Evolutionary conservation across 1,284 basidiomycete genomes (phyloP).

Genomic region (Ceratobasidium sp.): DNA sequence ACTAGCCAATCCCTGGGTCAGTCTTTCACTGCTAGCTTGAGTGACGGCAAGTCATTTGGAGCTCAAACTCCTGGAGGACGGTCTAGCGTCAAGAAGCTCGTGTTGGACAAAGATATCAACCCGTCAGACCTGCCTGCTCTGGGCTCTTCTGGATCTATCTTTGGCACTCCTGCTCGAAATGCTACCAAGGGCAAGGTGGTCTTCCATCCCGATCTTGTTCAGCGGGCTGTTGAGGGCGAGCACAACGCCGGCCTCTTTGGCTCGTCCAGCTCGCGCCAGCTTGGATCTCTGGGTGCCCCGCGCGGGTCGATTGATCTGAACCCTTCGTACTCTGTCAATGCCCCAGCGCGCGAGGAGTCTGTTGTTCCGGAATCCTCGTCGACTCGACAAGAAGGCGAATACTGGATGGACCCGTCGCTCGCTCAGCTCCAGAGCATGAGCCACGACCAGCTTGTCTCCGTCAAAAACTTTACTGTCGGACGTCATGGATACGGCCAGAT

Average conservation of each 20-base stretch:
- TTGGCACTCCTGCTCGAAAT: slow-evolving; percentile 26
- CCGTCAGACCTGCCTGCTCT: slow-evolving; percentile 51
- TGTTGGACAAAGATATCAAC: slow-evolving; percentile 60
- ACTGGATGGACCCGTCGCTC: slow-evolving; percentile 85
- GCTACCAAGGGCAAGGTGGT: slow-evolving; percentile 36
- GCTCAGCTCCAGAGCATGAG: slow-evolving; percentile 73
- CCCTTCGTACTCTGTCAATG: slow-evolving; percentile 42
- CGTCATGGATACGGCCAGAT: slow-evolving; percentile 92
- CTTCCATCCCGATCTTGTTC: slow-evolving; percentile 37
- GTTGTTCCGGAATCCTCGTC: slow-evolving; percentile 50
- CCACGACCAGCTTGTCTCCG: slow-evolving; percentile 75
- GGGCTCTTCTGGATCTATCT: slow-evolving; percentile 29
- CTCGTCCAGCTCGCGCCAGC: slow-evolving; percentile 26
- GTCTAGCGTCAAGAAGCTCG: slow-evolving; percentile 94
- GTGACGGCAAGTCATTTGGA: slow-evolving; percentile 59
- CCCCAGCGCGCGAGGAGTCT: slow-evolving; percentile 38
- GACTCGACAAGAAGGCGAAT: slow-evolving; percentile 81
- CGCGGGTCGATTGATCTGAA: slow-evolving; percentile 19
- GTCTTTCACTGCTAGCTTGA: slow-evolving; percentile 55
- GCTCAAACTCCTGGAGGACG: slow-evolving; percentile 64
- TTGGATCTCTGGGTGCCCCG: not conserved
- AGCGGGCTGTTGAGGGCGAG: slow-evolving; percentile 39
- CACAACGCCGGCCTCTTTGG: slow-evolving; percentile 31
- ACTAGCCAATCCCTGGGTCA: slow-evolving; percentile 18
- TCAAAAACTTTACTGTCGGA: slow-evolving; percentile 82